phyloP scores from a whole-genome alignment of 495 filamentous ascomycete genomes.

The Extremus antarcticus region DNA sequence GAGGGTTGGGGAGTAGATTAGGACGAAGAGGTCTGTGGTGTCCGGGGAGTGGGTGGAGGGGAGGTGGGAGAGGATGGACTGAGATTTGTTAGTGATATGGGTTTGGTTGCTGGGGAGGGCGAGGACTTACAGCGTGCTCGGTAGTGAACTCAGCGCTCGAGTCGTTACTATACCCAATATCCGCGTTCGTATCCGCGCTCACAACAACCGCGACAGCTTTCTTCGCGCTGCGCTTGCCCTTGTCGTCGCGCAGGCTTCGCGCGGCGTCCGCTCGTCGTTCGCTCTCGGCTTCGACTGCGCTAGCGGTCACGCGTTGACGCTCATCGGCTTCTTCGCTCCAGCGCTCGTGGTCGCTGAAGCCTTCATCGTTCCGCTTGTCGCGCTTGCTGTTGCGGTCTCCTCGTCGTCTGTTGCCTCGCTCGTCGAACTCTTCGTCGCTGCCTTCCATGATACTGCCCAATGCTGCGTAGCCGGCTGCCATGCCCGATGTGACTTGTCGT shows the following conservation, averaged over 20 bases:
- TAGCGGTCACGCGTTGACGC: slow-evolving; percentile 23
- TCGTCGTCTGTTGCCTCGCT: slow-evolving; percentile 58
- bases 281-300: slow-evolving; percentile 18
- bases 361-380: slow-evolving; percentile 14
- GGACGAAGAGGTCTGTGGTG: slow-evolving; percentile 62
- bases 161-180: not conserved
- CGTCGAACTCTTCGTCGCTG: slow-evolving; percentile 47
- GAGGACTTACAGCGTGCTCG: slow-evolving; percentile 64
- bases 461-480: slow-evolving; percentile 78
- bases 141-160: slow-evolving; percentile 14
- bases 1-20: slow-evolving; percentile 76
- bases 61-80: slow-evolving; percentile 87
- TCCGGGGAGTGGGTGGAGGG: slow-evolving; percentile 59
- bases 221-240: slow-evolving; percentile 37
- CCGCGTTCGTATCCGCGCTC: slow-evolving; percentile 51
- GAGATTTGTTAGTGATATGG: slow-evolving; percentile 9
- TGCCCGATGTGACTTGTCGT: slow-evolving; percentile 61
- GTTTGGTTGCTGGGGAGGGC: slow-evolving; percentile 20
- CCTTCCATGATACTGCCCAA: slow-evolving; percentile 73
- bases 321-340: slow-evolving; percentile 72
- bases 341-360: slow-evolving; percentile 43
- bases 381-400: slow-evolving; percentile 16
- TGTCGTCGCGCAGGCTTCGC: slow-evolving; percentile 20
- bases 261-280: slow-evolving; percentile 18
- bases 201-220: slow-evolving; percentile 79